Evolutionary conservation across 1,284 basidiomycete species (phyloP), one percentile per base, ranked within the genome.

Genomic region (Puccinia triticina): DNA sequence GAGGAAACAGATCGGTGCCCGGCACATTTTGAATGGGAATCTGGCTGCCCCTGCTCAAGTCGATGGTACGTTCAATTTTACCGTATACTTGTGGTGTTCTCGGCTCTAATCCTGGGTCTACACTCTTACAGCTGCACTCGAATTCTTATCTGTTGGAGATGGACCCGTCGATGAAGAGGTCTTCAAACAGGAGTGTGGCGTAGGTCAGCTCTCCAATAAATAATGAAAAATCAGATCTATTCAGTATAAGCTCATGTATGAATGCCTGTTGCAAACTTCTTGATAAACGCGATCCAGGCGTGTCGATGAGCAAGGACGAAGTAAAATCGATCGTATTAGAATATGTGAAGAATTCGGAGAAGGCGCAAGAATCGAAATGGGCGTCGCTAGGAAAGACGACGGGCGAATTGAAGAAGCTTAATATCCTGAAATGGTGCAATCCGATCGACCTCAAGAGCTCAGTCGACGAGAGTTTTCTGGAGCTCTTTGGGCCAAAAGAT

Each of bases 381-480:
- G 48, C 53, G 32, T 53, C 32, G n/a, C 50, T 80, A 50, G 78
- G 78, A 43, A 80, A 80, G 66, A 80, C 78, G 21, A 85, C 86
- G 80, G 78, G 78, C 34, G 85, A 84, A 57, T 83, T 86, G 82
- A 85, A 86, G 71, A 79, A 82, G 5, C 83, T 84, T 21, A 83
- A 84, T 11, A 61, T 79, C 18, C 83, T 86, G 83, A 92, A 93
- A 84, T 99, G 96, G 96, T 96, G 94, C 5, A 93, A 90, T 86
- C 91, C 94, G 0, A 89, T 94, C 7, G 96, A 98, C 74, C 89
- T 98, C 83, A 98, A 98, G 89, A 92, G 91, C 64, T 90, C 93
- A 0, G 92, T 94, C 2, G 96, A 99, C 86, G 89, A 90, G 26
- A 89, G 90, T 10, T 96, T 97, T 84, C 88, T 89, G 0, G 90